Evolutionary conservation across 352 stramenopile genomes (phyloP), one percentile per base, ranked within the genome.

Genomic region (Phytophthora quininea): DNA sequence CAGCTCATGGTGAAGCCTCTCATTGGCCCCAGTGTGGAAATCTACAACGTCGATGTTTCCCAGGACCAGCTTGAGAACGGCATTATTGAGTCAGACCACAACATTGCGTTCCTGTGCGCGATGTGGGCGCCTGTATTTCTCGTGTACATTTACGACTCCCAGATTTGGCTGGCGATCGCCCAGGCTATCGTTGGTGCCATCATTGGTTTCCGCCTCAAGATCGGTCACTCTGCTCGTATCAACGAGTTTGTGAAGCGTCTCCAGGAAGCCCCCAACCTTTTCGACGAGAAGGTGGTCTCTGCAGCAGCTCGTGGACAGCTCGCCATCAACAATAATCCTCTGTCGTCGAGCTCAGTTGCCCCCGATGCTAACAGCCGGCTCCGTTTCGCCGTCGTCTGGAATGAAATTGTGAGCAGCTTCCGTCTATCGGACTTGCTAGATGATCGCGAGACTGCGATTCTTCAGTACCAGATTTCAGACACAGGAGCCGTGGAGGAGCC

Each of bases 1-100:
- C 81, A 98, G 56, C 98, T 99, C 61, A 98, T 99, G 82, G 90
- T 99, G 43, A 98, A 98, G 69, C 93, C 92, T 45, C 94, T 99
- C 42, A 98, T 99, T 35, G 90, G 97, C 3, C 97, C 97, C n/a
- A 97, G 93, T 4, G 84, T 99, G 54, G 82, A 99, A 76, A 93
- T 99, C 48, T 98, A 92, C 46, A 90, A 77, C 50, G 88, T 95
- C 46, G 73, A 87, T 49, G 50, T 89, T 19, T 79, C 85, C 6
- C 52, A 71, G 14, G 45, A 52, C 1, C 69, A 83, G 55, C 64
- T 80, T 2, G 67, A 72, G 27, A 86, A 91, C 62, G 78, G 76
- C 0, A 76, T 92, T 19, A 76, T 93, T 37, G 76, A 91, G 54
- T 89, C 82, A 24, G 55, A 91, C 8, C 85, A 96, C 71, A 96